phyloP scores from a whole-genome alignment of 2,329 filamentous ascomycete genomes.

The Mollisiaceae sp. region DNA sequence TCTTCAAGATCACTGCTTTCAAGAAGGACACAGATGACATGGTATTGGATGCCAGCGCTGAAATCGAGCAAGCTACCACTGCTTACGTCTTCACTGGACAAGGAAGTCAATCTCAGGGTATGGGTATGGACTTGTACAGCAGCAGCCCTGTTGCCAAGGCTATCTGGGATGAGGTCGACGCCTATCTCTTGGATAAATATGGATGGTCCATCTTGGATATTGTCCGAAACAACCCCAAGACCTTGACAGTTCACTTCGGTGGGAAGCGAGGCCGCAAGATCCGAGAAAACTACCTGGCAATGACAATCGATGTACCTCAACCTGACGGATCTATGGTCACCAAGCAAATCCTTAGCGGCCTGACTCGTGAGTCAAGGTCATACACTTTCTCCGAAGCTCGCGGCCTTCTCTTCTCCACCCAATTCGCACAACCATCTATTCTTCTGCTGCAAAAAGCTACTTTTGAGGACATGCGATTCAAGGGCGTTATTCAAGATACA shows the following conservation, averaged over 20 bases:
- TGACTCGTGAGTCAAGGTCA: conserved; percentile 28
- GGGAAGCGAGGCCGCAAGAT: conserved; percentile 32
- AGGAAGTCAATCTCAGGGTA: conserved; percentile 46
- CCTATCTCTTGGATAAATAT: conserved; percentile 42
- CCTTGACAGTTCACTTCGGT: conserved; percentile 46
- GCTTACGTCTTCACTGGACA: conserved; percentile 50
- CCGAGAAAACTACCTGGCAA: conserved; percentile 23
- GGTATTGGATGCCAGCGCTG: conserved; percentile 46
- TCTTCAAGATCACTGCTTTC: conserved; percentile 42
- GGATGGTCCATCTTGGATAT: conserved; percentile 45
- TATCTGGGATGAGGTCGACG: conserved; percentile 47
- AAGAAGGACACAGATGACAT: conserved; percentile 42
- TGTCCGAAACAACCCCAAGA: conserved; percentile 46
- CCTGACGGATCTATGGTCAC: conserved; percentile 8
- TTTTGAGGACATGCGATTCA: conserved; percentile 39
- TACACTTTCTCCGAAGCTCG: conserved; percentile 39
- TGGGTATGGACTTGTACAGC: conserved; percentile 51
- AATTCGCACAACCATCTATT: conserved; percentile 45
- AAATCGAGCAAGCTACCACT: conserved; percentile 42
- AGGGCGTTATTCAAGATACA: conserved; percentile 37
- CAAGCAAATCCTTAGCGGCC: conserved; percentile 21
- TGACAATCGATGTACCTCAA: conserved; percentile 22
- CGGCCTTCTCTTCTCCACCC: conserved; percentile 44
- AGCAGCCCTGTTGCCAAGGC: conserved; percentile 39
- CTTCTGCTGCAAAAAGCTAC: conserved; percentile 35